These are phyloP conservation scores for Pilatotrama ljubarskyi DNA, from an alignment of 768 basidiomycete genomes.

Conservation along the genomic window DNA sequence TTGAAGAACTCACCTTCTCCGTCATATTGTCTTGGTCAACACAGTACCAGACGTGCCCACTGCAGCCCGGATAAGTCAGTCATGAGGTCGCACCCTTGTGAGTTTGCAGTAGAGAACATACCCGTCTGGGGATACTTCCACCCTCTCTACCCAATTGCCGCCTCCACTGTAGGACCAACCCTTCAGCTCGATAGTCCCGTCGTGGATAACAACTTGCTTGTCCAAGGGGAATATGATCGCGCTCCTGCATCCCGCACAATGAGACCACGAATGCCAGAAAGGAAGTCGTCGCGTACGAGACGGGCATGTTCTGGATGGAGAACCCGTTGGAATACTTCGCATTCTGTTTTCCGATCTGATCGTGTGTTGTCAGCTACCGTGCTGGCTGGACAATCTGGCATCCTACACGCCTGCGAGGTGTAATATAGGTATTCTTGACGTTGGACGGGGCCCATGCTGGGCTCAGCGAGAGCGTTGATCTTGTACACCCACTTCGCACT, in stretches of 20 bases:
- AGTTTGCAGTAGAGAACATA: conserved; percentile 18
- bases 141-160: conserved; percentile 56
- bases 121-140: conserved; percentile 55
- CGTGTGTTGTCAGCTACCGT: too few relatives aligned
- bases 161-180: conserved; percentile 36
- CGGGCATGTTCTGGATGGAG: conserved; percentile 59
- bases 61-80: conserved; percentile 11
- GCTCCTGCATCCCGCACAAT: conserved; percentile 36
- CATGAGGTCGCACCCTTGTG: neutral
- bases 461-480: conserved; percentile 50
- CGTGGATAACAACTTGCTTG: conserved; percentile 48
- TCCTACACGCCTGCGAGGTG: conserved; percentile 41
- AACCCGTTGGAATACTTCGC: conserved; percentile 53
- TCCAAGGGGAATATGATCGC: conserved; percentile 48
- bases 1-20: conserved; percentile 39
- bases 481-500: conserved; percentile 55
- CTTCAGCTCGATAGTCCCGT: conserved; percentile 44
- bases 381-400: too few relatives aligned
- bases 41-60: conserved; percentile 52
- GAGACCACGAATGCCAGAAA: too few relatives aligned
- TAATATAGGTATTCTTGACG: conserved; percentile 55
- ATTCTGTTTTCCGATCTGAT: conserved; percentile 54
- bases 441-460: conserved; percentile 54
- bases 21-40: conserved; percentile 49
- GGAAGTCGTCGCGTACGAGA: conserved; percentile 42